Percentiles rank a stretch among this genome's conserved stretches.
Evolutionary conservation across 257 asterid species (phyloP).

Genomic region (Jacaranda copaia): DNA sequence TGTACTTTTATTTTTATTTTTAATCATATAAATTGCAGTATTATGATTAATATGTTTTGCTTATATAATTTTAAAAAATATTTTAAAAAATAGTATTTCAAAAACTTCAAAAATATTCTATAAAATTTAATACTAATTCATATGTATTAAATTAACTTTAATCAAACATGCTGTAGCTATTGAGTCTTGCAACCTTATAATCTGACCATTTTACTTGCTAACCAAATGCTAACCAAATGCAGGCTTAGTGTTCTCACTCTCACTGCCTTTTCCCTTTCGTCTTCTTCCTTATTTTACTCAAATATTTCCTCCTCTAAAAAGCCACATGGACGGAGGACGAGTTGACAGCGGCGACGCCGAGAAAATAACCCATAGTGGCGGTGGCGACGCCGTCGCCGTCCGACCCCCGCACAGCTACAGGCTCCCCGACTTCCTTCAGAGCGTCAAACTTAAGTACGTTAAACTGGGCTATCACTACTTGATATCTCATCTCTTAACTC

Average conservation of each 20-base stretch:
- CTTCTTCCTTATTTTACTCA: neutral
- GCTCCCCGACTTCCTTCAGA: conserved; percentile 65
- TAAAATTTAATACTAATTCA: no score
- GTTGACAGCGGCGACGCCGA: conserved; percentile 16
- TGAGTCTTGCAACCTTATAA: no score
- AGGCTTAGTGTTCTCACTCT: neutral
- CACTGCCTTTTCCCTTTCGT: neutral
- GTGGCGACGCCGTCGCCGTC: conserved; percentile 42
- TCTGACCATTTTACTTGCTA: neutral
- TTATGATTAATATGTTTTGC: no score
- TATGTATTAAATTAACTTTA: no score
- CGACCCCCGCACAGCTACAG: conserved; percentile 50
- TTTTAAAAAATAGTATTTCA: no score
- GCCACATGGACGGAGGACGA: conserved; percentile 47
- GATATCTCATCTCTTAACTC: conserved; percentile 60
- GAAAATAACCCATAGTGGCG: neutral
- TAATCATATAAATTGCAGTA: no score
- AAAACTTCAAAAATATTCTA: no score
- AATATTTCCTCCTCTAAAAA: neutral
- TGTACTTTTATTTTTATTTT: no score
- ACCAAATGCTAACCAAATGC: neutral
- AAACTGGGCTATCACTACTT: conserved; percentile 76
- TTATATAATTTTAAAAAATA: no score
- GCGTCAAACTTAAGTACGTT: conserved; percentile 68
- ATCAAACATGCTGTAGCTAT: no score